These are phyloP conservation scores for Maudiozyma humilis DNA, from an alignment of 1,139 yeast species.

Conservation along the genomic window DNA sequence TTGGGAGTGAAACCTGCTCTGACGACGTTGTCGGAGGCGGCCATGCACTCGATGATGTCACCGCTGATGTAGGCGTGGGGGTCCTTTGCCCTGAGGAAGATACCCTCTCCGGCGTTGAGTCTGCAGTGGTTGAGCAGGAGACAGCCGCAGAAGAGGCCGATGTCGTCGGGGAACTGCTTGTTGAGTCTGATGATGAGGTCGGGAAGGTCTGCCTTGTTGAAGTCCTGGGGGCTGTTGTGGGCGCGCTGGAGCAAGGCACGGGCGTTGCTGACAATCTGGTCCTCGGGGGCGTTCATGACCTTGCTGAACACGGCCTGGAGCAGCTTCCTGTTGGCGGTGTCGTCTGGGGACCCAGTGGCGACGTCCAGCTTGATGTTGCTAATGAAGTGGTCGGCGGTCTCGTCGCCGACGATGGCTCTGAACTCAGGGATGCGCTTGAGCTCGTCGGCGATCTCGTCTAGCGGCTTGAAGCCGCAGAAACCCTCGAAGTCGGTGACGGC, in stretches of 20 bases:
- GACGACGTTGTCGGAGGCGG: slow-evolving; percentile 95
- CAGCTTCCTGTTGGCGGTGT: slow-evolving; percentile 47
- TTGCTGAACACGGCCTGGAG: slow-evolving; percentile 69
- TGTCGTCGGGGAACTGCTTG: slow-evolving; percentile 83
- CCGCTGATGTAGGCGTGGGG: slow-evolving; percentile 97
- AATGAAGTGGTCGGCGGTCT: slow-evolving; percentile 45
- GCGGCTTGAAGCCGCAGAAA: slow-evolving; percentile 94
- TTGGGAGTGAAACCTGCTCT: slow-evolving; percentile 98
- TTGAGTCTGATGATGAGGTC: slow-evolving; percentile 67
- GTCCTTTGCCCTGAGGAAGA: slow-evolving; percentile 92
- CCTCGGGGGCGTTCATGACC: slow-evolving; percentile 72
- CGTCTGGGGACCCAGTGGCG: slow-evolving; percentile 40
- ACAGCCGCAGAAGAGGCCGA: slow-evolving; percentile 95
- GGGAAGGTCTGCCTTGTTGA: slow-evolving; percentile 45
- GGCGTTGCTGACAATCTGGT: slow-evolving; percentile 47
- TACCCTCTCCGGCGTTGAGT: slow-evolving; percentile 87
- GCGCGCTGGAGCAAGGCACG: slow-evolving; percentile 57
- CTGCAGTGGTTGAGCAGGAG: slow-evolving; percentile 80
- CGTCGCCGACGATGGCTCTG: slow-evolving; percentile 57
- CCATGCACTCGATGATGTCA: slow-evolving; percentile 98
- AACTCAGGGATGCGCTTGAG: slow-evolving; percentile 71
- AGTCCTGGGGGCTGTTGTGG: slow-evolving; percentile 40
- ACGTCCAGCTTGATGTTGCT: slow-evolving; percentile 42
- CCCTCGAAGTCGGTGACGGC: slow-evolving; percentile 95
- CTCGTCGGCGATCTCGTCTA: slow-evolving; percentile 61